Evolutionary conservation across 352 stramenopile genomes (phyloP), one percentile per base, ranked within the genome.

Genomic region (Aphanomyces invadans): DNA sequence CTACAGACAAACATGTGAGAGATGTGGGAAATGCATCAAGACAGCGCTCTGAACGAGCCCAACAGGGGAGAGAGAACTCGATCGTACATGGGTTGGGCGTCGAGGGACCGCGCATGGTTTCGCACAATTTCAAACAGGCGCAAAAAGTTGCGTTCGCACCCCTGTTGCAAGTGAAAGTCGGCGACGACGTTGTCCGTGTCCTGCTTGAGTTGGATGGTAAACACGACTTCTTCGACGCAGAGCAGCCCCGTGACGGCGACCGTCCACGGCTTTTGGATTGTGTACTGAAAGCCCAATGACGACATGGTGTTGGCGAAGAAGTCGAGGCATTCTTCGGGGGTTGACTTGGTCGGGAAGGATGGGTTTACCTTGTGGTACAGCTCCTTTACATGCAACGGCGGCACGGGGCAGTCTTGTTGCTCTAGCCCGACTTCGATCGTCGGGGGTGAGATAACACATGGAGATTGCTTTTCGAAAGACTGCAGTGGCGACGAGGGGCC

Each of bases 141-240:
- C 9, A 64, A 23, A 33, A 64, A 64, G 36, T 64, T 48, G 33
- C 36, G 21, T 36, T 64, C 55, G 39, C 12, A 21, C 3, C 55
- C 55, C 23, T 64, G 36, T 3, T 51, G 33, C 17, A 64, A 38
- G 25, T n/a, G 29, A 31, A 48, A 36, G 39, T 64, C 55, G 39
- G 52, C 38, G 12, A 51, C 17, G 10, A 64, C 7, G 19, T 36
- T 23, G 36, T 52, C 55, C 10, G 23, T 21, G 21, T 26, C 32
- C 4, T 51, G 32, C 32, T 32, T 51, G 32, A 64, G 23, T 17
- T 11, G 4, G 25, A 64, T 45, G 9, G 21, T 10, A 29, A 64
- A 64, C n/a, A 11, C 33, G 17, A 64, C 55, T 51, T 64, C 55
- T 64, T 64, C 55, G 23, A 46, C 55, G 28, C 55, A 64, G 7